These are phyloP conservation scores for Dactylonectria estremocensis DNA, from an alignment of 2,329 filamentous ascomycete species.

Conservation along the genomic window DNA sequence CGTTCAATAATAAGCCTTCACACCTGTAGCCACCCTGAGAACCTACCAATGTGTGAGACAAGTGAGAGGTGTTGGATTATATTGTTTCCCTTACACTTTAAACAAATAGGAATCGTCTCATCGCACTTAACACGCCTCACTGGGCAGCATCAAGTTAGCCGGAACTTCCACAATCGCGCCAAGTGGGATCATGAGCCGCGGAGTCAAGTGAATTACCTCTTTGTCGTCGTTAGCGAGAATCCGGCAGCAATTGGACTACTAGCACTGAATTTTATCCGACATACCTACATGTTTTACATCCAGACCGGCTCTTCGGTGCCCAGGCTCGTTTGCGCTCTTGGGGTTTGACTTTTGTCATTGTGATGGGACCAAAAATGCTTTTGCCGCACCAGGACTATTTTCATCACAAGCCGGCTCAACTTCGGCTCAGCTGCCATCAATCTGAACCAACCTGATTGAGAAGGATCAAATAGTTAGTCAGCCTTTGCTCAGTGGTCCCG, in stretches of 20 bases:
- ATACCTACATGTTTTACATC: neutral
- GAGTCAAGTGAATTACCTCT: neutral
- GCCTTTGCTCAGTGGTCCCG: too few relatives aligned
- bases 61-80: neutral
- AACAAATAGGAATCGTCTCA: neutral
- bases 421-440: too few relatives aligned
- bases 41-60: neutral
- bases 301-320: neutral
- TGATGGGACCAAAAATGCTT: too few relatives aligned
- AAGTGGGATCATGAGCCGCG: neutral
- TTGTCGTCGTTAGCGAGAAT: neutral
- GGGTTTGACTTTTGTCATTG: neutral
- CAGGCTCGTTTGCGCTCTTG: neutral
- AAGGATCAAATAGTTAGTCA: too few relatives aligned
- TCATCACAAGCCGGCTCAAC: too few relatives aligned
- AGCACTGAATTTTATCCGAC: too few relatives aligned
- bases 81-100: neutral
- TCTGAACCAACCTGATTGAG: too few relatives aligned
- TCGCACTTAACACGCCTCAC: neutral
- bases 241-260: neutral
- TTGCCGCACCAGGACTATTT: too few relatives aligned
- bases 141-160: neutral
- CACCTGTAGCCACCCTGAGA: neutral
- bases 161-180: neutral
- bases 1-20: neutral